Evolutionary conservation across 2,329 filamentous ascomycete genomes (phyloP).

Genomic region (Fulvia fulva): DNA sequence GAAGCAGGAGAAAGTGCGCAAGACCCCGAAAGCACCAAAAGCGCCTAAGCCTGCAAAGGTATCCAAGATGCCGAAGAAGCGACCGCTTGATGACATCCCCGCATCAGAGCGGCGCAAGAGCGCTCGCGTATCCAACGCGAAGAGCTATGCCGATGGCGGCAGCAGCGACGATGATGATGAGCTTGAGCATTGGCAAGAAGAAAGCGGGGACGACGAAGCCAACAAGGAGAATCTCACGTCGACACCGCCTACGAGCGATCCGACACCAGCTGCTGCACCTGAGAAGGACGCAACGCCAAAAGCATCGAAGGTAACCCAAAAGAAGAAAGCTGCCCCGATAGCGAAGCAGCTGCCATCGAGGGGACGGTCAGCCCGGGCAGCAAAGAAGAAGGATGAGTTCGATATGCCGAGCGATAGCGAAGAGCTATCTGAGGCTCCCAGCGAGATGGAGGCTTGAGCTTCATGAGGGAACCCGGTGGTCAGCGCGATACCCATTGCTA

Average conservation of each 20-base stretch:
- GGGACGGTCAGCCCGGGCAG: slow-evolving; percentile 10
- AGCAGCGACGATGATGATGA: slow-evolving; percentile 41
- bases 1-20: slow-evolving; percentile 27
- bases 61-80: slow-evolving; percentile 39
- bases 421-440: slow-evolving; percentile 26
- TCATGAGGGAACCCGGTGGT: background rate
- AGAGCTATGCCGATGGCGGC: slow-evolving; percentile 45
- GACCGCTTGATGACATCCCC: slow-evolving; percentile 33
- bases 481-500: background rate
- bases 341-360: slow-evolving; percentile 17
- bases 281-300: slow-evolving; percentile 1
- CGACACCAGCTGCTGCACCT: slow-evolving; percentile 9
- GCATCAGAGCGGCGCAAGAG: slow-evolving; percentile 44
- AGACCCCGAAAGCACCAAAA: slow-evolving; percentile 35
- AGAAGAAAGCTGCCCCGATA: slow-evolving; percentile 12
- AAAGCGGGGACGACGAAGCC: slow-evolving; percentile 21
- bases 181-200: slow-evolving; percentile 30
- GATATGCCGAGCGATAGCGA: slow-evolving; percentile 25
- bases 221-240: slow-evolving; percentile 25
- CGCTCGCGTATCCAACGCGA: slow-evolving; percentile 36
- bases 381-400: slow-evolving; percentile 24
- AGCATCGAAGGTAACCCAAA: slow-evolving; percentile 1
- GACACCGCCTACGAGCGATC: slow-evolving; percentile 31
- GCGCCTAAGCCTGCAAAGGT: slow-evolving; percentile 32
- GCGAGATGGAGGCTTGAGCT: slow-evolving; percentile 24